These are phyloP conservation scores for Lanmaoa pseudosensibilis DNA, from an alignment of 768 basidiomycete species.

Conservation along the genomic window DNA sequence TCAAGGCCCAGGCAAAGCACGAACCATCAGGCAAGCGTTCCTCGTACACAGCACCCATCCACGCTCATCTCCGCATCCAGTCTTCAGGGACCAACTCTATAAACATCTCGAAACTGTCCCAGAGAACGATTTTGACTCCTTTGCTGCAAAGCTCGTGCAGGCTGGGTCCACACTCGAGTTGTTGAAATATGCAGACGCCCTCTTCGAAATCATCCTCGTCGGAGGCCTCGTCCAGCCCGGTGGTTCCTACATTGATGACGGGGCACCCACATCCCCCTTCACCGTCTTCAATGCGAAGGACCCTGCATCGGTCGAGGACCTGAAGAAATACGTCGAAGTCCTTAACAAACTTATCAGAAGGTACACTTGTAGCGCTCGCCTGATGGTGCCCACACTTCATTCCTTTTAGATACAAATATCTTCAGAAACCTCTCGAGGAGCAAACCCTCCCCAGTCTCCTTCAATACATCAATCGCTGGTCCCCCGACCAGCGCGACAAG, in stretches of 20 bases:
- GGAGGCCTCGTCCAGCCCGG: conserved; percentile 97
- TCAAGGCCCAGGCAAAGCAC: conserved; percentile 92
- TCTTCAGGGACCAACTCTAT: conserved; percentile 91
- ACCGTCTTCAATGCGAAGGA: conserved; percentile 81
- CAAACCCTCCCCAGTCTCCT: conserved; percentile 77
- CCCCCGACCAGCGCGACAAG: conserved; percentile 74
- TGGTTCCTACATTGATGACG: conserved; percentile 86
- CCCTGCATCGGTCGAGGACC: conserved; percentile 76
- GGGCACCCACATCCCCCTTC: conserved; percentile 83
- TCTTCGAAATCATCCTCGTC: conserved; percentile 95
- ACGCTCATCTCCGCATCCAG: conserved; percentile 39
- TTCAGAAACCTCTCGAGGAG: conserved; percentile 94
- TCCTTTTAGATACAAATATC: conserved; percentile 87
- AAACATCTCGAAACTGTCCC: conserved; percentile 86
- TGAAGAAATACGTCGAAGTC: conserved; percentile 93
- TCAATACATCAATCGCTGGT: conserved; percentile 89
- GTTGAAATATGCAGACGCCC: conserved; percentile 94
- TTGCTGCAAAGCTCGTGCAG: conserved; percentile 81
- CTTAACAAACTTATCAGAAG: conserved; percentile 95
- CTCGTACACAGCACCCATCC: neutral
- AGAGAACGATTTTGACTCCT: conserved; percentile 78
- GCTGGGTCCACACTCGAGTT: conserved; percentile 93
- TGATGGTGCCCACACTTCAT: conserved; percentile 3
- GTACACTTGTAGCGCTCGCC: conserved; percentile 39
- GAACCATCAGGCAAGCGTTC: conserved; percentile 64